Base-by-base conservation (phyloP, 768 basidiomycete genomes). In the Macrocybe gigantea region DNA sequence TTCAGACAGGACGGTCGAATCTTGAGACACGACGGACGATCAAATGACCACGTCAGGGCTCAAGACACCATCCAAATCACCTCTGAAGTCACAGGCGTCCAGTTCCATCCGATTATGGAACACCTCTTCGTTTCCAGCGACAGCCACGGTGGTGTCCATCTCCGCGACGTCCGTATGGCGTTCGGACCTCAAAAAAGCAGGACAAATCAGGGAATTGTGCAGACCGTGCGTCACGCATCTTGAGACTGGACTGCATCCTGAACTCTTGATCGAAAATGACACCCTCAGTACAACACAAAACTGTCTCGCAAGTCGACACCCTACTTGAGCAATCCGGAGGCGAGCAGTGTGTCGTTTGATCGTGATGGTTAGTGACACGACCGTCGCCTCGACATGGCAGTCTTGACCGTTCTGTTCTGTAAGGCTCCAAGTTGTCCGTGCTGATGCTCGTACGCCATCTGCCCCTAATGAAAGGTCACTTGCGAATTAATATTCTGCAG, bases 131-230 rank as follows among this genome's bases (percentile, higher is more conserved):
- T 74, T 5, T 85, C 82, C 3, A 78, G 81, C 48, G 83, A 88
- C 52, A 66, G 58, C 8, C 63, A 57, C 11, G 86, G 88, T 4
- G 62, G 64, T 15, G 80, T 88, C 3, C 79, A 74, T 53, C 75
- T 91, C 48, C 78, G 85, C 11, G 88, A 91, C 61, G 65, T 68
- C 11, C 72, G 88, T 9, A 88, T 88, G 83, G 77, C 84, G 0
- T 90, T 88, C 61, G 82, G 83, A 13, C 70, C 80, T 38, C 54
- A 62, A 13, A 61, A 62, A 12, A 61, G 60, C 8, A 63, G 79
- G 33, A 69, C 73, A 2, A 61, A 69, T 12, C 61, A 75, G 9
- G 85, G 85, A 0, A 67, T 84, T 1, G 78, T 87, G 6, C 75
- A 74, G 48, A 71, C 51, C 46, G 82, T 82, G 47, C 48, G 68